phyloP scores from a whole-genome alignment of 768 basidiomycete genomes.

The Mycena albidolilacea region DNA sequence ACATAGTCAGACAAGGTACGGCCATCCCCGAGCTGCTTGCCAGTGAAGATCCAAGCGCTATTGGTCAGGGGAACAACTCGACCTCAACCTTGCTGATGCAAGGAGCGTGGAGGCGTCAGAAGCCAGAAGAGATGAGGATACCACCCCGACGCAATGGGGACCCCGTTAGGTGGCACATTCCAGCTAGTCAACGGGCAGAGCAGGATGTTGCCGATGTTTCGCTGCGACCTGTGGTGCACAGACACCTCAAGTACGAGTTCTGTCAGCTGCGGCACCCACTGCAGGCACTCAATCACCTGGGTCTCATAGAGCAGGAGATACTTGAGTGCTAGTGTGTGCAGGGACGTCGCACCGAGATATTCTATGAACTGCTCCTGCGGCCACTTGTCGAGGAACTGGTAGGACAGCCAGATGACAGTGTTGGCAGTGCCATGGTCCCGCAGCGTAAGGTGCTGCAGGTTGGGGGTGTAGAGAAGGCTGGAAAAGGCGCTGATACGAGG shows the following conservation, averaged over 20 bases:
- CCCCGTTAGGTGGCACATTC: background rate
- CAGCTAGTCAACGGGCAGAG: constrained; percentile 15
- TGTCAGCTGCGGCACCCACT: constrained; percentile 20
- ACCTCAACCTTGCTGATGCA: too few species aligned
- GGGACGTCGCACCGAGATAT: constrained; percentile 25
- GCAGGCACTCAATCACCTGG: constrained; percentile 34
- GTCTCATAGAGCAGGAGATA: constrained; percentile 35
- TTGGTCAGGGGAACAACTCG: too few species aligned
- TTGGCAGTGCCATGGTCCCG: constrained; percentile 12
- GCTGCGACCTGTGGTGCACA: constrained; percentile 22
- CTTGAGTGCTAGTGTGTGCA: constrained; percentile 26
- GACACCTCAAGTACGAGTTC: constrained; percentile 30
- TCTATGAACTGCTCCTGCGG: constrained; percentile 31
- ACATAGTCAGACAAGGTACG: too few species aligned
- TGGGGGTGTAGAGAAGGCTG: constrained; percentile 29
- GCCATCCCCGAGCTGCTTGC: too few species aligned
- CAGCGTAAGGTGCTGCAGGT: constrained; percentile 17
- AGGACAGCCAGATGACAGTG: constrained; percentile 45
- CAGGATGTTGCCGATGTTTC: constrained; percentile 30
- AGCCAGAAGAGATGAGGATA: too few species aligned
- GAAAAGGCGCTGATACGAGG: too few species aligned
- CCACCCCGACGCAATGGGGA: background rate
- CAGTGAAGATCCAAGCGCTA: too few species aligned
- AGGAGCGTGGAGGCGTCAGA: too few species aligned
- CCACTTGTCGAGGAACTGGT: constrained; percentile 31